Conservation (phyloP, 208 protist species). For the Acanthamoeba polyphaga region DNA sequence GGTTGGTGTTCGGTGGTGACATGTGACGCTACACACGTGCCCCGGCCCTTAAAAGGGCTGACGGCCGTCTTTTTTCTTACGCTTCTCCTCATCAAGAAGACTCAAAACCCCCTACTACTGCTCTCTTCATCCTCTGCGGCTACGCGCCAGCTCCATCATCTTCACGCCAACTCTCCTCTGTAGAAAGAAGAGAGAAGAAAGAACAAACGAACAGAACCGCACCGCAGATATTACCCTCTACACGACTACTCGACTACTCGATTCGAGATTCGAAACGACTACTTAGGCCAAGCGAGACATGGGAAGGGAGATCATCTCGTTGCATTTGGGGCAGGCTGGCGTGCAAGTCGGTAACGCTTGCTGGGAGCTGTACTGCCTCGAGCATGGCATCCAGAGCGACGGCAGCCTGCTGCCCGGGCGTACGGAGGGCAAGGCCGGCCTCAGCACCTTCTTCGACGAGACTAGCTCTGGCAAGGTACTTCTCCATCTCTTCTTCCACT, state of each 20-base stretch:
- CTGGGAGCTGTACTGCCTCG: conserved; percentile 95
- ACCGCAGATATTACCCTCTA: background rate
- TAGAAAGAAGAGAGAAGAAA: background rate
- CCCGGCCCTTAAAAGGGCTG: background rate
- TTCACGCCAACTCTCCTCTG: background rate
- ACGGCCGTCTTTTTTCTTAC: background rate
- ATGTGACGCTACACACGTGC: no score
- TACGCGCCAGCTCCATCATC: background rate
- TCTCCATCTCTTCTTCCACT: background rate
- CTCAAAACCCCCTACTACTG: background rate
- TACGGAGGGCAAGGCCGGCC: conserved; percentile 90
- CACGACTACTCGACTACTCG: background rate
- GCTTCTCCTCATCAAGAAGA: conserved; percentile 48
- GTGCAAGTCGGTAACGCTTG: conserved; percentile 97
- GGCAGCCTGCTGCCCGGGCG: conserved; percentile 92
- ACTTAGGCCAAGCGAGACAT: background rate
- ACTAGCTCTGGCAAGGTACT: conserved; percentile 90
- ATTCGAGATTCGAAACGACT: background rate
- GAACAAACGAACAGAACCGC: no score
- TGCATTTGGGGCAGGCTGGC: conserved; percentile 91
- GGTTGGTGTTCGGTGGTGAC: no score
- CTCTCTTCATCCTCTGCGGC: background rate
- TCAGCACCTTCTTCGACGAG: conserved; percentile 95
- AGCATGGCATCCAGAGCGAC: conserved; percentile 84
- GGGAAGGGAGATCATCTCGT: conserved; percentile 82